Evolutionary conservation across 1,139 yeast species (phyloP), one percentile per base, ranked within the genome.

Genomic region (Blastobotrys indianensis): DNA sequence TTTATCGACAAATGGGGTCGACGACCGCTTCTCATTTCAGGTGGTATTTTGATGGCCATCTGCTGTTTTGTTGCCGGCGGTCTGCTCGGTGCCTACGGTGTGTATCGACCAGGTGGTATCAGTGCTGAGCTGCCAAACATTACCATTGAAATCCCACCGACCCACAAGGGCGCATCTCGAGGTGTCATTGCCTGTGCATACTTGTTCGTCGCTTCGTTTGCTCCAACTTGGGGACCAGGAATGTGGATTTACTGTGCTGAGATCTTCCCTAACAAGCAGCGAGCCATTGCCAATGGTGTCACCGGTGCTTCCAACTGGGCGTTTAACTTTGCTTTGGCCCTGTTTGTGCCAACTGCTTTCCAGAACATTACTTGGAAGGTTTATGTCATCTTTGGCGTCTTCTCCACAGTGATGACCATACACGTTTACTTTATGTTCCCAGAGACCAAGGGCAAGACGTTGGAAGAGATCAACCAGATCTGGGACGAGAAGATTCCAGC

Each of bases 161-260:
- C 60, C 31, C 53, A 64, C 30, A 66, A 66, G 25, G 53, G 69
- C 41, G 65, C 71, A 31, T 63, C 75, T 2, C 76, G 77, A 44
- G 69, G 66, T 23, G 70, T 80, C 3, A 84, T 85, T 57, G 74
- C 82, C 51, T 76, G 79, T 48, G 61, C 80, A 23, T 80, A 81
- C 63, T 72, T 79, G 72, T 76, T 76, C 52, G 81, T 80, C 62
- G 79, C 80, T 46, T 80, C 84, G 37, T 76, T 80, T 38, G 82
- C 82, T 48, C 77, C 84, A 11, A 78, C 85, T 2, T 80, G 83
- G 84, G 82, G 81, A 61, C 79, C 77, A 32, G 76, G 75, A 52
- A 71, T 73, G 57, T 77, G 82, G 82, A 69, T 77, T 46, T 77
- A 78, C 70, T 69, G 76, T 73, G 76, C 67, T 2, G 72, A 68